These are phyloP conservation scores for Neofusicoccum kwambonambiense DNA, from an alignment of 2,329 filamentous ascomycete genomes.

Conservation along the genomic window DNA sequence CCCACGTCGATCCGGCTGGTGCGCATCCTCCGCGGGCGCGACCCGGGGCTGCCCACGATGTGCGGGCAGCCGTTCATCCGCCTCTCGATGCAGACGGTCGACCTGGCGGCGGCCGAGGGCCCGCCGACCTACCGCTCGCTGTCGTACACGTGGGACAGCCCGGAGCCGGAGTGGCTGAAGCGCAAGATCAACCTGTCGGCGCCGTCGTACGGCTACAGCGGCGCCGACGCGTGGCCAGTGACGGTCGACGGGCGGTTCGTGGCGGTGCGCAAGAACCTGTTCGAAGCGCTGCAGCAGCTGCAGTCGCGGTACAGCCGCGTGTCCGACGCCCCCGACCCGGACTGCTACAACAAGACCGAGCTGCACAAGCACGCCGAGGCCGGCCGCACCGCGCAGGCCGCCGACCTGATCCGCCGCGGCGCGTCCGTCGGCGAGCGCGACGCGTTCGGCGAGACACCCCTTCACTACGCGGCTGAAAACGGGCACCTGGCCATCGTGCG, in stretches of 20 bases:
- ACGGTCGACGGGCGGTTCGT: neutral
- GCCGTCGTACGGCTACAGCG: neutral
- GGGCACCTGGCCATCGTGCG: neutral
- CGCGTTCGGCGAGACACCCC: neutral
- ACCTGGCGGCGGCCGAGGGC: neutral
- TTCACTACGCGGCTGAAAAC: slow-evolving; percentile 2
- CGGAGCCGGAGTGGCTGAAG: neutral
- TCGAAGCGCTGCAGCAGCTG: slow-evolving; percentile 5
- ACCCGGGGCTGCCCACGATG: neutral
- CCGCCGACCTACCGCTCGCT: neutral
- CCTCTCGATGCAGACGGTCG: neutral
- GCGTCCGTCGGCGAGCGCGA: neutral
- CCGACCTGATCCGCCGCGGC: neutral
- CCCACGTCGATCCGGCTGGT: slow-evolving; percentile 1
- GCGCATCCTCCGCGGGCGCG: neutral
- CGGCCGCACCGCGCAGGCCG: neutral
- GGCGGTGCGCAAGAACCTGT: slow-evolving; percentile 5
- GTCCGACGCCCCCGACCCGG: neutral
- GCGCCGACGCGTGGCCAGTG: neutral
- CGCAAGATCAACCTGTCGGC: neutral
- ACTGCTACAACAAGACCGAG: neutral
- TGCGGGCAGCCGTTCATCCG: neutral
- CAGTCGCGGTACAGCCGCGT: no score
- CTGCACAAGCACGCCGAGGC: neutral
- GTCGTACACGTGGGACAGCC: slow-evolving; percentile 6